Evolutionary conservation across 768 basidiomycete genomes (phyloP), one percentile per base, ranked within the genome.

Genomic region (Boletus bicolor): DNA sequence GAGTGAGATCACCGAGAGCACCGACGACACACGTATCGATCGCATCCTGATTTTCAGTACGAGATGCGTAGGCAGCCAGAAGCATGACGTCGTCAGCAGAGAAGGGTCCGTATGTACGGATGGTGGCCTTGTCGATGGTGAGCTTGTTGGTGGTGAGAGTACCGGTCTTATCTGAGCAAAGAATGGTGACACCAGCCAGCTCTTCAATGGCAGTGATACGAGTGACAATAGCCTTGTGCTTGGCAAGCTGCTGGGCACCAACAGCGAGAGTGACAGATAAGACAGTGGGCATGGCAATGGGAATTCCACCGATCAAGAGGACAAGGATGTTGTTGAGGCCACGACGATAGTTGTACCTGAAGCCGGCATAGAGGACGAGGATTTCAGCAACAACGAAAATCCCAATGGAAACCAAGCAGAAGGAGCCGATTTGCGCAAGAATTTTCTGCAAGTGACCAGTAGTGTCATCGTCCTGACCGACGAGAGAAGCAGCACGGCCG

Each of bases 171-270:
- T 98, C 96, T 48, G 96, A 98, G 79, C 95, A 98, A 53, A 98
- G 81, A 68, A 98, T 98, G 64, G 96, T 98, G 66, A 98, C 95
- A 74, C 95, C 96, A 39, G 96, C 96, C 64, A 98, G 80, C 73
- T 98, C 95, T 73, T 98, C 96, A 55, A 98, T 98, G 62, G 96
- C 96, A 21, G 96, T 98, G 78, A 98, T 98, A 81, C 95, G 95
- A 52, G 96, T 98, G 74, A 98, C 96, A 63, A 97, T 98, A 62
- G 96, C 96, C 82, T 98, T 97, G 84, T 98, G 92, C 81, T 95
- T 95, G 67, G 96, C 95, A 62, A 98, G 87, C 72, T 98, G 96
- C 76, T 97, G 94, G 39, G 96, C 96, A 76, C 96, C 96, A 70
- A 98, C 95, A 51, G 96, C 96, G 69, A 98, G 92, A 21, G 96